A percentile compares a stretch with the other conserved stretches of the same genome.
Evolutionary conservation across 148 eudicot genomes (phyloP).

Genomic region (Heliosperma pusillum): DNA sequence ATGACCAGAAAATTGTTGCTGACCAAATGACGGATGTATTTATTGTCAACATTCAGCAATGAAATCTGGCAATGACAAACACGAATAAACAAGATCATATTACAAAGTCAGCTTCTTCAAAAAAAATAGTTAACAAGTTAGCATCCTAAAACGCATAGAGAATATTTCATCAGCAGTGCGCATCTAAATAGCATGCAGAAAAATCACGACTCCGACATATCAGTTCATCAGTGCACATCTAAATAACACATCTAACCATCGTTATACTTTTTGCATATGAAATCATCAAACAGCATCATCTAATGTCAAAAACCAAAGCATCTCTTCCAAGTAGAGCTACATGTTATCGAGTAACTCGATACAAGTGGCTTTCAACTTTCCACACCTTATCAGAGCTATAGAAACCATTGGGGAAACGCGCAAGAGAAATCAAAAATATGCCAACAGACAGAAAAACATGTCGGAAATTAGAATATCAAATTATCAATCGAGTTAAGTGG

Average conservation of each 20-base stretch:
- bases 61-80: constrained; percentile 35
- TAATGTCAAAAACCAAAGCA: neutral
- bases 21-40: constrained; percentile 50
- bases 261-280: too few species aligned
- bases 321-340: neutral
- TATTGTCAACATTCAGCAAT: constrained; percentile 42
- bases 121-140: neutral
- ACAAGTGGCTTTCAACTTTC: neutral
- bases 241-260: too few species aligned
- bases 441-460: neutral
- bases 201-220: neutral
- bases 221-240: too few species aligned
- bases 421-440: neutral
- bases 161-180: too few species aligned
- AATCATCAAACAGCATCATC: neutral
- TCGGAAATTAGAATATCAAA: neutral
- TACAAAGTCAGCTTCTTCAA: neutral
- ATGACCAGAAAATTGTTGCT: constrained; percentile 55
- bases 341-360: neutral
- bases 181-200: neutral
- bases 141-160: too few species aligned
- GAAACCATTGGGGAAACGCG: neutral
- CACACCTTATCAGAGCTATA: neutral
- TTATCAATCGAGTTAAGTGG: neutral
- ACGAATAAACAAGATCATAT: neutral